Conservation (phyloP, 2,329 filamentous ascomycete species). For the Neonectria neomacrospora region DNA sequence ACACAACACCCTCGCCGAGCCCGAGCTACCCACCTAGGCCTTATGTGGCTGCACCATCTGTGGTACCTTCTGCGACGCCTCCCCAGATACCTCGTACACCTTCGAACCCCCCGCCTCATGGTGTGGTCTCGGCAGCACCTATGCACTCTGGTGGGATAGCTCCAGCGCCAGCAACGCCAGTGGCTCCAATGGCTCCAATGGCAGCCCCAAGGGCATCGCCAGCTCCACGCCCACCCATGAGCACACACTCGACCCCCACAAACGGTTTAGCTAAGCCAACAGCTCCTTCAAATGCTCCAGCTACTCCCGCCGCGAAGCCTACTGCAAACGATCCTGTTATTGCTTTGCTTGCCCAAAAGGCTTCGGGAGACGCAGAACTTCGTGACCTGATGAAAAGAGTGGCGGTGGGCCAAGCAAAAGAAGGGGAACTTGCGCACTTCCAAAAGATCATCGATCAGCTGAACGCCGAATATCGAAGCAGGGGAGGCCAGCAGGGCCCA, state of each 20-base stretch:
- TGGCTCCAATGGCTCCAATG: constrained; percentile 33
- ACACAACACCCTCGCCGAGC: constrained; percentile 31
- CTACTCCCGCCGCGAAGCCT: constrained; percentile 39
- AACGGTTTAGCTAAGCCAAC: constrained; percentile 33
- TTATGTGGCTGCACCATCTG: constrained; percentile 28
- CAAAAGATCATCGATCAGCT: constrained; percentile 85
- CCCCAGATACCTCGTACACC: constrained; percentile 37
- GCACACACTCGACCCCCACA: constrained; percentile 32
- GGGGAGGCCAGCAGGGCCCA: constrained; percentile 61
- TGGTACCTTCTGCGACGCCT: constrained; percentile 37
- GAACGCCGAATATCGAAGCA: constrained; percentile 68
- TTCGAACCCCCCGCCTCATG: constrained; percentile 35
- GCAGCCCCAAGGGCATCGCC: constrained; percentile 42
- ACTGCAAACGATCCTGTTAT: constrained; percentile 77
- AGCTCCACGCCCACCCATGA: constrained; percentile 34
- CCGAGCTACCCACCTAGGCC: constrained; percentile 36
- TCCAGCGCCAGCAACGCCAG: constrained; percentile 46
- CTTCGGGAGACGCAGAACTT: constrained; percentile 76
- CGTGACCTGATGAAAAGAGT: constrained; percentile 87
- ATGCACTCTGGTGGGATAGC: constrained; percentile 35
- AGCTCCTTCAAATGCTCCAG: constrained; percentile 29
- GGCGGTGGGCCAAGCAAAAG: constrained; percentile 77
- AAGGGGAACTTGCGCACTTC: constrained; percentile 78
- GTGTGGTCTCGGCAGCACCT: constrained; percentile 21
- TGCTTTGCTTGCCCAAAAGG: constrained; percentile 79